Evolutionary conservation across 495 filamentous ascomycete species (phyloP).

Genomic region (Hyaloscypha hepaticicola): DNA sequence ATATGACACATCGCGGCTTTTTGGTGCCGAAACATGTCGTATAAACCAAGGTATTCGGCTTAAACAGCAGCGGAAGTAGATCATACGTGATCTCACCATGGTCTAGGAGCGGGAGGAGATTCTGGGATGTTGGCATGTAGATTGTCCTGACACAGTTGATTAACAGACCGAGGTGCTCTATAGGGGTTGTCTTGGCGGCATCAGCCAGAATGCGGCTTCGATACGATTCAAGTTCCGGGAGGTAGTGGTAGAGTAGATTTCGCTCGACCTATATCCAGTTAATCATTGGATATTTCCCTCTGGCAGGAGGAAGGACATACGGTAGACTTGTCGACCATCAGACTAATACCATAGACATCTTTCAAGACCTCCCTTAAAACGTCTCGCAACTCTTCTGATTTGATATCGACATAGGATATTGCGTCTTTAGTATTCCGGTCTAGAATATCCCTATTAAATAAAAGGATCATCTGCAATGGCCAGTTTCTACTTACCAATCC

Average conservation of each 20-base stretch:
- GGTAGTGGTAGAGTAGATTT: conserved; percentile 38
- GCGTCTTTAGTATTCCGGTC: conserved; percentile 44
- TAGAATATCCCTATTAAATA: too few relatives aligned
- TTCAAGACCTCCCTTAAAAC: conserved; percentile 24
- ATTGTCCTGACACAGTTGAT: conserved; percentile 39
- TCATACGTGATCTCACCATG: conserved; percentile 46
- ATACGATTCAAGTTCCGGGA: conserved; percentile 35
- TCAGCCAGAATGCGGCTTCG: conserved; percentile 2
- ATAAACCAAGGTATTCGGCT: conserved; percentile 41
- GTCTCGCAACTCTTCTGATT: conserved; percentile 25
- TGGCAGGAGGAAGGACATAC: conserved; percentile 6
- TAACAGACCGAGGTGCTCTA: conserved; percentile 40
- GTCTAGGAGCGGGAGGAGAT: conserved; percentile 32
- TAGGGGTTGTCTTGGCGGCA: conserved; percentile 3
- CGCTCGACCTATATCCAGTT: conserved; percentile 33
- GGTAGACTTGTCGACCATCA: conserved; percentile 23
- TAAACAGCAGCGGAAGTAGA: conserved; percentile 43
- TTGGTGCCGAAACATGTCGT: conserved; percentile 38
- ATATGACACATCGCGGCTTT: conserved; percentile 19
- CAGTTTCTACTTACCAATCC: too few relatives aligned
- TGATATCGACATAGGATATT: conserved; percentile 22
- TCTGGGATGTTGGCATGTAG: conserved; percentile 37
- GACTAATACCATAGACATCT: conserved; percentile 16
- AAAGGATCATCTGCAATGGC: too few relatives aligned
- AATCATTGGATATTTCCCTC: background rate